Evolutionary conservation across 1,139 yeast genomes (phyloP).

Genomic region (Pichia sp.): DNA sequence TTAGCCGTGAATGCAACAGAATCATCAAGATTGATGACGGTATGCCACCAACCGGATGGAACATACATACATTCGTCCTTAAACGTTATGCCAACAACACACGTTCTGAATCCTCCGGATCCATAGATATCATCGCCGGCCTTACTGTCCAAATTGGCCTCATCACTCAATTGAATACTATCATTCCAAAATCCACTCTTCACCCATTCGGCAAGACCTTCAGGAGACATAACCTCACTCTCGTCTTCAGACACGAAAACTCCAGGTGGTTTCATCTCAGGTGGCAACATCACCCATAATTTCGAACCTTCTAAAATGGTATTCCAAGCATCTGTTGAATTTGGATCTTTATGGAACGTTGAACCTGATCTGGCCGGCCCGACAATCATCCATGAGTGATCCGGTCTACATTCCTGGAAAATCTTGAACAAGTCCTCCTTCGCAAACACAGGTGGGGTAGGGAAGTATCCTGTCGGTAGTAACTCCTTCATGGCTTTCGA

Average conservation of each 20-base stretch:
- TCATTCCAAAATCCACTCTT: conserved; percentile 77
- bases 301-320: conserved; percentile 72
- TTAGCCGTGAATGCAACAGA: conserved; percentile 83
- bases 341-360: conserved; percentile 92
- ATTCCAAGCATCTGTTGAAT: conserved; percentile 90
- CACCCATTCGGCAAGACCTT: conserved; percentile 91
- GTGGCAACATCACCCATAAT: conserved; percentile 89
- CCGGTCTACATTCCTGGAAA: conserved; percentile 66
- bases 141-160: conserved; percentile 16
- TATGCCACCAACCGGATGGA: conserved; percentile 97
- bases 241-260: conserved; percentile 74
- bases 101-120: conserved; percentile 32
- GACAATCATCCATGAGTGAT: conserved; percentile 84
- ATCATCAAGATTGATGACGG: conserved; percentile 79
- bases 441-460: conserved; percentile 49
- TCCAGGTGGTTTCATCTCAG: conserved; percentile 77
- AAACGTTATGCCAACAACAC: conserved; percentile 68
- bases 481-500: conserved; percentile 61
- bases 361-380: conserved; percentile 85
- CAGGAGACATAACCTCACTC: conserved; percentile 89
- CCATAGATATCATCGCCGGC: conserved; percentile 17
- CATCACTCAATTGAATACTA: conserved; percentile 41
- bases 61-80: conserved; percentile 88
- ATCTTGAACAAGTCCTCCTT: conserved; percentile 45
- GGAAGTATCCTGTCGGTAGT: conserved; percentile 45